phyloP scores from a whole-genome alignment of 441 rosid genomes.

The Populus hybrid region DNA sequence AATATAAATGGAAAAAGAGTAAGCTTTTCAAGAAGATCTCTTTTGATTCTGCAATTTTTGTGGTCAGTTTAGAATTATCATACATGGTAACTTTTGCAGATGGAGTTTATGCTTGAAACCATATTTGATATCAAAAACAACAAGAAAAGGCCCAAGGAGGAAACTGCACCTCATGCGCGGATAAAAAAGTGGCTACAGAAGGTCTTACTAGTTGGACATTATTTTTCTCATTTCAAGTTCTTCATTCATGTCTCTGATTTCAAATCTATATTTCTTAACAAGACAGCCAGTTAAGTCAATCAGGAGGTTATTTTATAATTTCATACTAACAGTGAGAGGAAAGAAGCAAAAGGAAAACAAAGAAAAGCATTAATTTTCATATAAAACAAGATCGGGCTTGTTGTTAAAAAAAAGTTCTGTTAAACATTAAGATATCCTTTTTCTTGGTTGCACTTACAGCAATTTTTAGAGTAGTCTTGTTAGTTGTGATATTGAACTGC shows the following conservation, averaged over 20 bases:
- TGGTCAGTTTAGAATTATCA: conserved; percentile 10
- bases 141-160: conserved; percentile 72
- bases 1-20: conserved; percentile 59
- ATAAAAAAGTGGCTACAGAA: conserved; percentile 95
- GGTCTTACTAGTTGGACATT: conserved; percentile 33
- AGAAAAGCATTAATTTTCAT: no score
- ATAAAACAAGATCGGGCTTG: no score
- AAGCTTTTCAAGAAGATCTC: conserved; percentile 17
- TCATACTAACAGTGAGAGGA: no score
- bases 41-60: conserved; percentile 7
- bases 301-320: not conserved
- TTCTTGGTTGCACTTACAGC: no score
- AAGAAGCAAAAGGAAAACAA: no score
- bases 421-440: no score
- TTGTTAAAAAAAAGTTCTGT: no score
- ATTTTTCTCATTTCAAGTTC: not conserved
- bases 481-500: not conserved
- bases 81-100: conserved; percentile 39
- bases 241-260: not conserved
- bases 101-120: conserved; percentile 94
- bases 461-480: no score
- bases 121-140: conserved; percentile 89
- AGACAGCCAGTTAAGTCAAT: not conserved
- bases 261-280: not conserved
- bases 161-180: conserved; percentile 54